These are phyloP conservation scores for Drechslerella coelobrocha DNA, from an alignment of 2,329 filamentous ascomycete species.

Conservation along the genomic window DNA sequence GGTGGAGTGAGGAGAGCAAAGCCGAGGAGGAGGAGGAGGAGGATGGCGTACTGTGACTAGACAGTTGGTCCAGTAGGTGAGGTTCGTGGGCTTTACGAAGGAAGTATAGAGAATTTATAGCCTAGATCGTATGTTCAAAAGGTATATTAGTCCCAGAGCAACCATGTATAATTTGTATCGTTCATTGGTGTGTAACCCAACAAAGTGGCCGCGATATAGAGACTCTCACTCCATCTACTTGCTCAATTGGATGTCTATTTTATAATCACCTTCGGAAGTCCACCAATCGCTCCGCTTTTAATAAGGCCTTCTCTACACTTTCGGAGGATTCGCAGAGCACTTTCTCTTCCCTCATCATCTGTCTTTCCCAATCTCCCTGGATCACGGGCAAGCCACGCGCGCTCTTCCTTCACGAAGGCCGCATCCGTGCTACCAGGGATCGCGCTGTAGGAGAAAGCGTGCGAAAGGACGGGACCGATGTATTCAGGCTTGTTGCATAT, in stretches of 20 bases:
- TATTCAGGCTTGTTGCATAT: slow-evolving; percentile 63
- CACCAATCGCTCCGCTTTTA: slow-evolving; percentile 62
- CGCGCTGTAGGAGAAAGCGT: slow-evolving; percentile 58
- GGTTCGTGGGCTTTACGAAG: slow-evolving; percentile 37
- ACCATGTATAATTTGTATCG: not conserved
- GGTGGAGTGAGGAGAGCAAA: slow-evolving; percentile 10
- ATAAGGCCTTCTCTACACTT: slow-evolving; percentile 63
- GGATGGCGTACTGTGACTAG: slow-evolving; percentile 7
- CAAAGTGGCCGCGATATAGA: slow-evolving; percentile 8
- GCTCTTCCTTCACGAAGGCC: slow-evolving; percentile 55
- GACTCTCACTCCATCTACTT: not conserved
- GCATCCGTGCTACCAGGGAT: slow-evolving; percentile 57
- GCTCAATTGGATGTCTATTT: not conserved
- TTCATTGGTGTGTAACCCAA: no score
- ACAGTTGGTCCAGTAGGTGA: slow-evolving; percentile 18
- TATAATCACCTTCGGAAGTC: slow-evolving; percentile 62
- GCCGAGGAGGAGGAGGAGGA: not conserved
- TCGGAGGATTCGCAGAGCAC: slow-evolving; percentile 59
- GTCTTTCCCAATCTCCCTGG: slow-evolving; percentile 24
- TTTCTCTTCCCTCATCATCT: slow-evolving; percentile 48
- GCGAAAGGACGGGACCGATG: slow-evolving; percentile 60
- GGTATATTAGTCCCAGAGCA: no score
- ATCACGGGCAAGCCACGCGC: slow-evolving; percentile 32
- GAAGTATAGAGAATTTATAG: slow-evolving; percentile 59
- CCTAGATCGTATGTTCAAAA: slow-evolving; percentile 54